Base-by-base conservation (phyloP, 352 stramenopile species). In the Pythium chondricola region DNA sequence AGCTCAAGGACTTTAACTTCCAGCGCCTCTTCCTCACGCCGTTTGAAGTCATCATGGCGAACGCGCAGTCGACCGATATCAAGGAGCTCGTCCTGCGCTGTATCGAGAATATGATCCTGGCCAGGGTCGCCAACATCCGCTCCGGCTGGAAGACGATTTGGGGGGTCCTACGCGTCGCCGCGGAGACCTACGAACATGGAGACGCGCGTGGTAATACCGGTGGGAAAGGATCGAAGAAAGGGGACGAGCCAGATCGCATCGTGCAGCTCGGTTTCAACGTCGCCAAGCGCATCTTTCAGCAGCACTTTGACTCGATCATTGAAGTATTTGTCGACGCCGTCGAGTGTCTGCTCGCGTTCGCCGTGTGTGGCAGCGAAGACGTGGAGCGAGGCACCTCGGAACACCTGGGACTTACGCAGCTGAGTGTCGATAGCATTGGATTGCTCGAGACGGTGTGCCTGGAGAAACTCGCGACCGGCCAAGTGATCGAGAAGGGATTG, bases 1-100 rank as follows among this genome's bases (percentile, higher is more conserved):
- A 99, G 58, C 79, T 99, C 9, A 89, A 91, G 37, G 95, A 98
- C 54, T 99, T 99, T 59, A 98, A 98, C 69, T 99, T 99, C 61
- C 97, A 99, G 70, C 71, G 96, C 11, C 66, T 98, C 25, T 99
- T 99, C 67, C 80, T 99, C 25, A 84, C 88, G 38, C 97, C 97
- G 16, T 99, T 99, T 61, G 88, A 97, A 62, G 71, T 92, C 11
- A 96, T 98, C 49, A 96, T 98, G 64, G 73, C 77, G 5, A 88
- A 88, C 49, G 83, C 78, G 6, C 75, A 73, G 27, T 86, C 73
- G 24, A 65, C 74, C 8, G 88, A 95, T 32, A 95, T 92, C 17
- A 81, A 84, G 10, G 93, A 97, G 45, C 72, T 98, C 18, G 83
- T 98, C 16, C 63, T 98, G 24, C 66, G 87, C 6, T 93, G 93